A percentile compares a stretch with the other conserved stretches of the same genome.
phyloP scores from a whole-genome alignment of 2,329 filamentous ascomycete genomes.

The Aspergillus fumigatiaffinis region DNA sequence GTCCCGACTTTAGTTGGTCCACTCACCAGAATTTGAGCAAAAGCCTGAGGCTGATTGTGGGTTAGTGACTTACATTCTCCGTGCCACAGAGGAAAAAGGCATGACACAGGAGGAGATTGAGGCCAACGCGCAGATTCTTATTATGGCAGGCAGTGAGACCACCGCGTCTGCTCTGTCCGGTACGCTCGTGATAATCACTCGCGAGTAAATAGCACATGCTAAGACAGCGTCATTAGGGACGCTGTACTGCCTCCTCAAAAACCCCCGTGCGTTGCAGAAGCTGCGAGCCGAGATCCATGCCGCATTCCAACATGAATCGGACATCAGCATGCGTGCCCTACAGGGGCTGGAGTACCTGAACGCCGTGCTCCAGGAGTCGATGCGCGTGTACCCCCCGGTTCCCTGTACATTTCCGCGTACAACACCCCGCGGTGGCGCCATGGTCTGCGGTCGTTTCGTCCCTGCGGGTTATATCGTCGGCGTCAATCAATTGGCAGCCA shows the following conservation, averaged over 20 bases:
- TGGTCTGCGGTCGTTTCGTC: neutral
- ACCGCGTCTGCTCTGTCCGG: conserved; percentile 43
- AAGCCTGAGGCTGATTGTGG: neutral
- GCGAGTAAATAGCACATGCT: neutral
- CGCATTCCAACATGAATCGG: conserved; percentile 27
- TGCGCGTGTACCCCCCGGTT: conserved; percentile 38
- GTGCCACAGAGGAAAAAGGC: neutral
- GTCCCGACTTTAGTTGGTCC: neutral
- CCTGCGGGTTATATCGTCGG: neutral
- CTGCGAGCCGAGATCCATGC: conserved; percentile 15
- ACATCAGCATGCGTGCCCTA: conserved; percentile 33
- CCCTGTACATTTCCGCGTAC: conserved; percentile 20
- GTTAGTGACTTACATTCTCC: neutral
- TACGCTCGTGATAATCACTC: neutral
- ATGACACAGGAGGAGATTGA: neutral
- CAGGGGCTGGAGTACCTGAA: conserved; percentile 33
- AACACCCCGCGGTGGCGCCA: conserved; percentile 11
- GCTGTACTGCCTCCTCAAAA: conserved; percentile 38
- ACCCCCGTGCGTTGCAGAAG: conserved; percentile 18
- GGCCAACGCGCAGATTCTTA: conserved; percentile 15
- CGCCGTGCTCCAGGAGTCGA: conserved; percentile 38
- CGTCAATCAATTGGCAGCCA: neutral
- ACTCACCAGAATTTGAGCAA: neutral
- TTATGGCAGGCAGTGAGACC: conserved; percentile 44
- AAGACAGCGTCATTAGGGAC: neutral